Evolutionary conservation across 352 stramenopile species (phyloP), one percentile per base, ranked within the genome.

Genomic region (Phytophthora vignae): DNA sequence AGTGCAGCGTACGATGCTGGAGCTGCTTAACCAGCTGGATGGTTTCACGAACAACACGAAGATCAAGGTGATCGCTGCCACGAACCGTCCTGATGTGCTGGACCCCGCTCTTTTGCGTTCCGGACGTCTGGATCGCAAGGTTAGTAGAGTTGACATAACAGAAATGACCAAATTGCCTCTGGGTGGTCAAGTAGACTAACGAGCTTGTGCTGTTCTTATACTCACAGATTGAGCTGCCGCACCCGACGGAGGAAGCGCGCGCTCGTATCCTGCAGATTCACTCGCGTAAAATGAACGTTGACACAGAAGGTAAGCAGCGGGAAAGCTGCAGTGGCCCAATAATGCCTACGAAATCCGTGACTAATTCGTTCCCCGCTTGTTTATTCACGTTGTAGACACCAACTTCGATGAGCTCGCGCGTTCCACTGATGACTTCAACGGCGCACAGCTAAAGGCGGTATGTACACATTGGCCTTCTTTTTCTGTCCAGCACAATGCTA

Each of bases 21-120:
- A 99, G 84, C 88, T 99, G 52, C 83, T 99, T 42, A 99, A 98
- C 81, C 97, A 99, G 84, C 83, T 99, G 40, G 98, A 99, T 80
- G 98, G 98, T 2, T 99, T 99, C 82, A 98, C 86, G 52, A 98
- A 87, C 71, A 99, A 99, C 79, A 98, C 98, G 56, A 99, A 99
- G 77, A 99, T 99, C 82, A 99, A 99, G 87, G 96, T 99, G 38
- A 99, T 99, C 69, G 97, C 97, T 6, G 98, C 98, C 10, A 99
- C 97, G 29, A 99, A 99, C 82, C 89, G 97, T 61, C 93, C 93
- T 25, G 95, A 98, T 78, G 97, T 99, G 50, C 76, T 99, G 55
- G 98, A 99, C 80, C 98, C 98, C 25, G 98, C 98, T 14, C 84
- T 99, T 44, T 82, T 99, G 57, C 93, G 97, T 75, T 99, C 95